These are phyloP conservation scores for Saccharomyces hybrid DNA, from an alignment of 1,139 yeast genomes.

Conservation along the genomic window DNA sequence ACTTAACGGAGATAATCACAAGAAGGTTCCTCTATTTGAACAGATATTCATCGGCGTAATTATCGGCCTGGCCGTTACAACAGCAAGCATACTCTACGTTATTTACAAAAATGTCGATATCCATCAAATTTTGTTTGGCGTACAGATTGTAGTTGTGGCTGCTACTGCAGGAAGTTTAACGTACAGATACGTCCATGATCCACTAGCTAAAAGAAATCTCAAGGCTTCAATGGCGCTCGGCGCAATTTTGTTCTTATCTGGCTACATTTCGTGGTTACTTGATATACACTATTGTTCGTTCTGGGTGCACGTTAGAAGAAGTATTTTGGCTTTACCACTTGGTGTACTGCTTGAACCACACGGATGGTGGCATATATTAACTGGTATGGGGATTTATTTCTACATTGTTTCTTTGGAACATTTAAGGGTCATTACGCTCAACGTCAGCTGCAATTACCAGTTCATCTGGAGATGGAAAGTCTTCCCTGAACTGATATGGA, in stretches of 20 bases:
- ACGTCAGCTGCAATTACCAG: conserved; percentile 44
- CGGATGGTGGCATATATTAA: conserved; percentile 94
- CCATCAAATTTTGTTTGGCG: conserved; percentile 65
- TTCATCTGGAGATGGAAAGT: conserved; percentile 45
- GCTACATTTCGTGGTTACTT: conserved; percentile 66
- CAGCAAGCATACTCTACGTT: conserved; percentile 56
- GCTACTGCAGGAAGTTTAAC: conserved; percentile 44
- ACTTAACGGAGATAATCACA: conserved; percentile 11
- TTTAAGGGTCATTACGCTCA: conserved; percentile 52
- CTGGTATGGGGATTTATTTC: conserved; percentile 73
- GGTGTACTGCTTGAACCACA: conserved; percentile 86
- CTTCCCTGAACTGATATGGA: conserved; percentile 36
- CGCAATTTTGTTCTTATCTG: conserved; percentile 52
- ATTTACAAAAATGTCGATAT: conserved; percentile 72
- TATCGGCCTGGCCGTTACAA: conserved; percentile 49
- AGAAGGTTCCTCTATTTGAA: conserved; percentile 37
- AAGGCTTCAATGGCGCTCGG: conserved; percentile 51
- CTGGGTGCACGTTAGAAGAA: conserved; percentile 55
- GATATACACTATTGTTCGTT: conserved; percentile 70
- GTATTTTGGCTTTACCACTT: conserved; percentile 66
- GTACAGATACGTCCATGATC: conserved; percentile 43
- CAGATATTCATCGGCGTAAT: neutral
- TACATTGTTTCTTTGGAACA: conserved; percentile 54
- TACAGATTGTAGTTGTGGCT: conserved; percentile 52
- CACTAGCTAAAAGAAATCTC: conserved; percentile 41